These are phyloP conservation scores for Glarea lozoyensis DNA, from an alignment of 495 filamentous ascomycete genomes.

Conservation along the genomic window DNA sequence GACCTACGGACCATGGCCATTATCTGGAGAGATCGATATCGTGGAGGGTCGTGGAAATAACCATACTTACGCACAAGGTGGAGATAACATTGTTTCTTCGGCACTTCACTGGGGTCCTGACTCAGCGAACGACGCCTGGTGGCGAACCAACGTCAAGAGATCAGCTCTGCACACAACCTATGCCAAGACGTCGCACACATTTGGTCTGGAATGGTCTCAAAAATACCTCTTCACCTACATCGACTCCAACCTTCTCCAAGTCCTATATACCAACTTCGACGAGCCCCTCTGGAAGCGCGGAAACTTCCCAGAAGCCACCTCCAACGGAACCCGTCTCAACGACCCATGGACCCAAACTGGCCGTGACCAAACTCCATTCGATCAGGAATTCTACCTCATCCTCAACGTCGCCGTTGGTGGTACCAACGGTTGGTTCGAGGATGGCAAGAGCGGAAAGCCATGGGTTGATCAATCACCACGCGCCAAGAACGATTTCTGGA, in stretches of 20 bases:
- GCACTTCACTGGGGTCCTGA: constrained; percentile 75
- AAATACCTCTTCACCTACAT: constrained; percentile 86
- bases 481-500: constrained; percentile 68
- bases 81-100: constrained; percentile 75
- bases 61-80: constrained; percentile 61
- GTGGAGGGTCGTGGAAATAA: constrained; percentile 74
- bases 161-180: constrained; percentile 70
- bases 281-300: constrained; percentile 63
- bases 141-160: constrained; percentile 68
- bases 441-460: constrained; percentile 61
- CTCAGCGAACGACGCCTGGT: constrained; percentile 54
- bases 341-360: constrained; percentile 63
- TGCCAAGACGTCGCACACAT: constrained; percentile 57
- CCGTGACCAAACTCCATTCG: constrained; percentile 61
- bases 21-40: constrained; percentile 82
- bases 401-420: constrained; percentile 74
- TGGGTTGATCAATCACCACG: constrained; percentile 63
- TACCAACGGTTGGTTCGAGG: constrained; percentile 79
- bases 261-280: constrained; percentile 71
- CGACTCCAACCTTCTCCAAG: constrained; percentile 68
- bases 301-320: constrained; percentile 57
- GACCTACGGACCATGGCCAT: constrained; percentile 69
- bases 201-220: constrained; percentile 76
- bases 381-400: constrained; percentile 74
- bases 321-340: constrained; percentile 58